A percentile compares a stretch with the other conserved stretches of the same genome.
These are phyloP conservation scores for Tulasnella sp. DNA, from an alignment of 768 basidiomycete genomes.

Conservation along the genomic window DNA sequence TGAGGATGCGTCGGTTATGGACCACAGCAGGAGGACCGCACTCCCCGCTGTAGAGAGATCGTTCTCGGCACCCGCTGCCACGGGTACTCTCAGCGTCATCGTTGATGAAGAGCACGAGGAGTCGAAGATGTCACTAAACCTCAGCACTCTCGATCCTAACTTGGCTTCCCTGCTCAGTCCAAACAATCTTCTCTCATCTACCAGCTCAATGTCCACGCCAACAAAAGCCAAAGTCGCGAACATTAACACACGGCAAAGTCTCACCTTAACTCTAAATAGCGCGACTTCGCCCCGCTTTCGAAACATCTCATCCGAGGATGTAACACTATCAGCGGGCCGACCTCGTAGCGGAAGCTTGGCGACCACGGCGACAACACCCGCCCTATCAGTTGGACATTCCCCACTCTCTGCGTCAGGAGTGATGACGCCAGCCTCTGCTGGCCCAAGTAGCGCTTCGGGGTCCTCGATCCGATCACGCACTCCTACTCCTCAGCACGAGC, in stretches of 20 bases:
- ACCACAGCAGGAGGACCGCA: neutral
- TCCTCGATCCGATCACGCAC: neutral
- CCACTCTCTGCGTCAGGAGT: neutral
- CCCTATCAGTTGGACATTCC: neutral
- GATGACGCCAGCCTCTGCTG: neutral
- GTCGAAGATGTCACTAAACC: neutral
- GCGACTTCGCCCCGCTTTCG: neutral
- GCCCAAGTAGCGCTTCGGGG: neutral
- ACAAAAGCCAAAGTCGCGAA: neutral
- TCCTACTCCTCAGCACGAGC: neutral
- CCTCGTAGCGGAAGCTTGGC: neutral
- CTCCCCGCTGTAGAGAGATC: neutral
- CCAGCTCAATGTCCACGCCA: neutral
- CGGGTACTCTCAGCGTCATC: neutral
- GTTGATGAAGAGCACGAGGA: neutral
- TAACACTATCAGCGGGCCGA: neutral
- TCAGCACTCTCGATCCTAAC: neutral
- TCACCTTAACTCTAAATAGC: neutral
- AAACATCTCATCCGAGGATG: neutral
- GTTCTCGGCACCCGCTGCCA: neutral
- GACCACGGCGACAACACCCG: neutral
- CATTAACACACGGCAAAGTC: neutral
- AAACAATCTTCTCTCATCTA: neutral
- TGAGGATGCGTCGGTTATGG: neutral
- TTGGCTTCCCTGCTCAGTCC: constrained; percentile 3